Evolutionary conservation across 192 early-diverging fungal species (phyloP), one percentile per base, ranked within the genome.

Genomic region (Entophlyctis helioformis): DNA sequence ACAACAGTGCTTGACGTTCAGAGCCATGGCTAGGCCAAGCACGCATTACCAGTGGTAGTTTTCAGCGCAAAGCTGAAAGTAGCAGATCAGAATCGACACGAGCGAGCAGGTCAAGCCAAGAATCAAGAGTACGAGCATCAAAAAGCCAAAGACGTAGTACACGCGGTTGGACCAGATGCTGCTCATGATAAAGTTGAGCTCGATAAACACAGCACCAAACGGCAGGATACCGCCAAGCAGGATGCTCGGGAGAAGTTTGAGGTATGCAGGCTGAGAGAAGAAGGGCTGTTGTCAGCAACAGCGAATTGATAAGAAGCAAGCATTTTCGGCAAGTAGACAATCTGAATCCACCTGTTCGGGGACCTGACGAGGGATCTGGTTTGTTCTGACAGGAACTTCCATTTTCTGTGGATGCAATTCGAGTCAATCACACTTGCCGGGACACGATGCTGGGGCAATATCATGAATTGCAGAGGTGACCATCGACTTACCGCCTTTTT

Each of bases 351-450:
- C 59, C 47, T 69, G 83, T 22, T 82, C 73, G 0, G 94, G 94
- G 22, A 95, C 84, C 35, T 88, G 83, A 6, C 94, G 75, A 31
- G 94, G 91, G 39, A 95, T 95, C 27, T 87, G 84, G 57, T 87
- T 89, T 1, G 90, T 88, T 15, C 87, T 74, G 26, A 89, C 82
- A 15, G 91, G 94, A 33, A 87, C 80, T 44, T 87, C 84, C 56
- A 89, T 81, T 19, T 63, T 63, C 25, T 57, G 56, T 12, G 27
- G 29, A 11, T 31, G 4, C 6, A 31, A 11, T 8, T 31, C 29
- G 29, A 11, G 29, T 8, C 11, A 8, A 31, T 4, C 11, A 31
- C 6, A 31, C 11, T 11, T 4, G 29, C 29, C 6, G 29, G 6
- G 29, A 4, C 18, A 16, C 3, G 33, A 7, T 3, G 44, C 3